phyloP scores from a whole-genome alignment of 78 protist species.

The Monocercomonoides exilis region DNA sequence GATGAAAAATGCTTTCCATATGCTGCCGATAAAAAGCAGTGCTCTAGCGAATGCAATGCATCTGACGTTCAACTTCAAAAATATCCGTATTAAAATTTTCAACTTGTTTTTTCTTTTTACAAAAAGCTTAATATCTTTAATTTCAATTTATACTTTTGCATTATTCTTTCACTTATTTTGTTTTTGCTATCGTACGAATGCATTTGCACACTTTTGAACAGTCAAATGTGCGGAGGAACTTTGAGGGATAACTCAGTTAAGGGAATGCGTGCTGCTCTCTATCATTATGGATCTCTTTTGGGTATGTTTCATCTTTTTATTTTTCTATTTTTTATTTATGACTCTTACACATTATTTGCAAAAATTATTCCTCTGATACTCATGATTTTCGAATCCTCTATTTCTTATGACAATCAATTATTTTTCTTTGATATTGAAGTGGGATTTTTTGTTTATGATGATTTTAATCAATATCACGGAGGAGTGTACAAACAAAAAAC shows the following conservation, averaged over 20 bases:
- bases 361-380: no score
- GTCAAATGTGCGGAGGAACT: neutral
- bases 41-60: neutral
- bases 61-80: no score
- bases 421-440: neutral
- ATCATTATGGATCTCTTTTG: neutral
- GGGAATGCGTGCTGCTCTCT: neutral
- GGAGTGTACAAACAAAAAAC: neutral
- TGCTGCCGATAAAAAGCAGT: neutral
- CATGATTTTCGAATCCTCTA: no score
- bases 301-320: neutral
- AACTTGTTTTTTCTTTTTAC: neutral
- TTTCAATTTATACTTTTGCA: neutral
- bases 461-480: neutral
- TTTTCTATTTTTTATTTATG: no score
- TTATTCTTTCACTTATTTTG: neutral
- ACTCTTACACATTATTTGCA: no score
- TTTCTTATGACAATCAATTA: neutral
- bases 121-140: neutral
- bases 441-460: neutral
- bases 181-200: neutral
- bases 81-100: no score
- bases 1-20: neutral
- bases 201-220: no score
- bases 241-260: neutral